Base-by-base conservation (phyloP, 345 rosid species). In the Euclidium syriacum region DNA sequence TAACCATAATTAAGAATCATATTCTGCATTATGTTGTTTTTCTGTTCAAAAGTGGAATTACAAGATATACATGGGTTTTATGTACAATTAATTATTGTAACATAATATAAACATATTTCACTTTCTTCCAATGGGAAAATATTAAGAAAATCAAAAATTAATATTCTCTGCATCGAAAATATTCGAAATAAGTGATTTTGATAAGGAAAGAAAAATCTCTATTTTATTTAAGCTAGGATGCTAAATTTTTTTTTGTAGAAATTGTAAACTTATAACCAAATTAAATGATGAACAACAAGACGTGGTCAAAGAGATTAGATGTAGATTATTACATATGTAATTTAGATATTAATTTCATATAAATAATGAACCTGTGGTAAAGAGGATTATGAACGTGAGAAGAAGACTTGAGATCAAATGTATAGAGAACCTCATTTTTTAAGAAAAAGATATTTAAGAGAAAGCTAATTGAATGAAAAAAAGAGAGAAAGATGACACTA, bases 391-490 rank as follows among this genome's bases (percentile, higher is more conserved):
- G 63, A 46, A 20, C 10, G 57, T 25, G 51, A 70, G 42, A 51
- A 70, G 50, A 62, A 54, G n/a, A 34, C 43, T 10, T 44, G 74
- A 62, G 49, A 62, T 34, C 29, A 70, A 53, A 62, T 68, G 74
- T 10, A 62, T 35, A 35, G 65, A 67, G 46, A 62, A 40, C 26
- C 62, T 62, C 74, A 70, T 70, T 6, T 34, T 26, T 5, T 2
- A 5, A 39, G 15, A 55, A 17, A 24, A 12, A 22, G 39, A 23
- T 56, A 14, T 41, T 58, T n/a, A n/a, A n/a, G n/a, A n/a, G n/a
- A n/a, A n/a, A n/a, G n/a, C 10, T 36, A 38, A 29, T 38, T 17
- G 20, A 3, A 39, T 11, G 8, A 22, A n/a, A 1, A 19, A n/a
- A 20, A 55, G n/a, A 47, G 26, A 49, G 19, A 39, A 25, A 14